Base-by-base conservation (phyloP, 1,139 yeast species). In the Geotrichum bryndzae region DNA sequence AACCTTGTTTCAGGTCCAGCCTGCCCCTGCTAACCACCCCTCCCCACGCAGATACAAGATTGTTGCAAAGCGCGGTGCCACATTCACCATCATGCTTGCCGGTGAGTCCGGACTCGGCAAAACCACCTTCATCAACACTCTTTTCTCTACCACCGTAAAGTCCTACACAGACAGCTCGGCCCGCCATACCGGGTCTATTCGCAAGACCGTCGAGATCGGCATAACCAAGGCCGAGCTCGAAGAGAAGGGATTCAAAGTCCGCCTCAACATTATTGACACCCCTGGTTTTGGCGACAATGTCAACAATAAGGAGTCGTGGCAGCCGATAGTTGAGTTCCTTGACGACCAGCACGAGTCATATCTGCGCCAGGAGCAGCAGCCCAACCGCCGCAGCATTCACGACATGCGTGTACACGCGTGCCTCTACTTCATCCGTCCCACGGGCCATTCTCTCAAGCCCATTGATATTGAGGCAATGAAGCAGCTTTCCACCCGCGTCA, bases 201-300 rank as follows among this genome's bases (percentile, higher is more conserved):
- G 84, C 70, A 90, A 90, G 74, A 94, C 98, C 2, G 96, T 90
- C 51, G 97, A 90, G 72, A 90, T 94, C 70, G 95, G 89, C 67
- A 85, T 94, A 66, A 85, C 89, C 59, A 85, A 96, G 72, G 97
- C 98, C 27, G 86, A 89, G 69, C 82, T 95, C 68, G 97, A 92
- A 74, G 99, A 95, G 74, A 90, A 90, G 77, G 89, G 88, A 73
- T 94, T 94, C 79, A 84, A 83, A 70, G 82, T 94, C 69, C 84
- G 95, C 66, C 83, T 95, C 67, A 94, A 94, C 71, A 82, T 94
- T 64, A 85, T 95, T 69, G 99, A 94, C 76, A 94, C 99, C 8
- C 99, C 99, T 22, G 99, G 99, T 1, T 91, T 94, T 73, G 99
- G 99, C 66, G 97, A 92, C 77, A 90, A 91, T 74, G 96, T 94